phyloP scores from a whole-genome alignment of 1,139 yeast genomes.

The Candida tetrigidarum region DNA sequence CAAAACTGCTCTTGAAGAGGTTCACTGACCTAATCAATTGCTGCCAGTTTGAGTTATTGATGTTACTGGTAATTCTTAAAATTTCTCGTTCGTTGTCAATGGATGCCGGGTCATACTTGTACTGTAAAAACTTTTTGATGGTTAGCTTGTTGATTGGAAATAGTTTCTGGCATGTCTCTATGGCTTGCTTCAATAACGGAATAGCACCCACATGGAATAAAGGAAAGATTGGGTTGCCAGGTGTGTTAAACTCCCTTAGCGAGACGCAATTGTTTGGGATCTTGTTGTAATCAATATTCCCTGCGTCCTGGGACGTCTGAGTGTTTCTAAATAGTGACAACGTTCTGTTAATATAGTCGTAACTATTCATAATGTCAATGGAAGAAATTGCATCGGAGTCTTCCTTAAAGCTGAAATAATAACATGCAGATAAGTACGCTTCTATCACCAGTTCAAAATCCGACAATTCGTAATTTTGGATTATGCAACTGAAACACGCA shows the following conservation, averaged over 20 bases:
- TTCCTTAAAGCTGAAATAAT: conserved; percentile 27
- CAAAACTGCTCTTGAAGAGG: conserved; percentile 30
- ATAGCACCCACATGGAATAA: conserved; percentile 29
- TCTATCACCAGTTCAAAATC: conserved; percentile 22
- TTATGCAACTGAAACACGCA: conserved; percentile 23
- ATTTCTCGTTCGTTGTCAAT: conserved; percentile 31
- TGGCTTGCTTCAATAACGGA: conserved; percentile 26
- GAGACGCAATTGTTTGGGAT: not conserved
- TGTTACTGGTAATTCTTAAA: conserved; percentile 31
- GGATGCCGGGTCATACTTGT: conserved; percentile 27
- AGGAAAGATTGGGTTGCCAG: conserved; percentile 21
- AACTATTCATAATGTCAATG: conserved; percentile 33
- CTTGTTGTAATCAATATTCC: conserved; percentile 1
- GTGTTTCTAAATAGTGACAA: conserved; percentile 16
- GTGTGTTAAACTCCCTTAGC: conserved; percentile 8
- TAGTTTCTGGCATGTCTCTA: conserved; percentile 45
- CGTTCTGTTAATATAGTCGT: conserved; percentile 33
- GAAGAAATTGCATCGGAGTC: conserved; percentile 25
- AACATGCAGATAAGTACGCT: conserved; percentile 30
- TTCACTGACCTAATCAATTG: conserved; percentile 28
- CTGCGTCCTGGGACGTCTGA: not conserved
- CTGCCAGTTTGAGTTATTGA: conserved; percentile 38
- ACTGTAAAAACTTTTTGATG: conserved; percentile 34
- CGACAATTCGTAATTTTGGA: conserved; percentile 17
- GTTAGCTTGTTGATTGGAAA: conserved; percentile 48